Evolutionary conservation across 2,329 filamentous ascomycete genomes (phyloP).

Genomic region (Botrytis deweyae): DNA sequence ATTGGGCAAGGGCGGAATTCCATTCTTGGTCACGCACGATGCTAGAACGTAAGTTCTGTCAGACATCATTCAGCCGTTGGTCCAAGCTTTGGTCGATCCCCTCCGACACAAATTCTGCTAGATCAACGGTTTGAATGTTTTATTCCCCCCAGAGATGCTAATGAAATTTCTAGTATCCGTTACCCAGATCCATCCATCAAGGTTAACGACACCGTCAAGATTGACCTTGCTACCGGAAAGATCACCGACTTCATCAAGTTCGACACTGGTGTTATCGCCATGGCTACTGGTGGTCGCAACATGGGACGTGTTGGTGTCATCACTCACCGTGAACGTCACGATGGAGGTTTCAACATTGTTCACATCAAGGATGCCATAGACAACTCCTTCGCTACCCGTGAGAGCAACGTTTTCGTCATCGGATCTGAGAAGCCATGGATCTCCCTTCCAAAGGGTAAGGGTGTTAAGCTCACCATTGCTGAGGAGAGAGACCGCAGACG

Average conservation of each 20-base stretch:
- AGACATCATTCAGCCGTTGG: slow-evolving; percentile 99
- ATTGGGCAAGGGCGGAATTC: slow-evolving; percentile 98
- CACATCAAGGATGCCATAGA: slow-evolving; percentile 99
- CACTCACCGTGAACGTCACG: slow-evolving; percentile 99
- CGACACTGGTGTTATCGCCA: slow-evolving; percentile 96
- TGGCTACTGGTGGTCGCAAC: slow-evolving; percentile 99
- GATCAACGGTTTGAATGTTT: slow-evolving; percentile 40
- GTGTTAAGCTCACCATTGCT: slow-evolving; percentile 98
- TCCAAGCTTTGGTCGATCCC: slow-evolving; percentile 88
- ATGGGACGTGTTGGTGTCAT: slow-evolving; percentile 99
- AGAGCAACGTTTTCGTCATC: slow-evolving; percentile 99
- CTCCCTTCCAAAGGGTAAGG: slow-evolving; percentile 99
- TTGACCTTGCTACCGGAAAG: slow-evolving; percentile 95
- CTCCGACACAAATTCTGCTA: slow-evolving; percentile 34
- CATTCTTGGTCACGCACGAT: slow-evolving; percentile 99
- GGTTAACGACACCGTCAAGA: slow-evolving; percentile 99
- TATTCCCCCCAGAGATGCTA: slow-evolving; percentile 36
- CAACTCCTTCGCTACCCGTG: slow-evolving; percentile 99
- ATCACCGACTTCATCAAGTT: slow-evolving; percentile 98
- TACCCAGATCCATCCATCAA: slow-evolving; percentile 98
- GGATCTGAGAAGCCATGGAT: slow-evolving; percentile 99
- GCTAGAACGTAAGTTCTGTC: slow-evolving; percentile 99
- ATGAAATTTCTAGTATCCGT: slow-evolving; percentile 71
- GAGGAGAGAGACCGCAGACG: slow-evolving; percentile 99
- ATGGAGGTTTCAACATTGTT: slow-evolving; percentile 99